Base-by-base conservation (phyloP, 1,284 basidiomycete species). In the Microbotryomycetes sp. region DNA sequence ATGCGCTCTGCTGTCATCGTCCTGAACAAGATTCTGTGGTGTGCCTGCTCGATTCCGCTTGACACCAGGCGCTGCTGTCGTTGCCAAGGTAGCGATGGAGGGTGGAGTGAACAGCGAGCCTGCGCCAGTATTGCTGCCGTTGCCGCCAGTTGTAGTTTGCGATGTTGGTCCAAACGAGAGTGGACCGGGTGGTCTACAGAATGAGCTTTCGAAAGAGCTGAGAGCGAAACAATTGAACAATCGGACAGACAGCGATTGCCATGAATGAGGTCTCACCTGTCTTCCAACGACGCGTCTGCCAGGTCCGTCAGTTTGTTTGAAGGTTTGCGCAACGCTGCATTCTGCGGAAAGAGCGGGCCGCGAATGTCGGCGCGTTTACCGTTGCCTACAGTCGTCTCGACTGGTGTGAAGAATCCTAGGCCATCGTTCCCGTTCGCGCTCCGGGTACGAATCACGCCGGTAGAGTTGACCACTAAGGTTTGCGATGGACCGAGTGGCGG, bases 151-250 rank as follows among this genome's bases (percentile, higher is more conserved):
- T 18, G 9, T 9, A 9, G 18, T 18, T 9, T 9, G 35, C 9
- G 9, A 15, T 16, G 7, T 29, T 2, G 7, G 41, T 1, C 50
- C 58, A 31, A 60, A 62, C 21, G 63, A 60, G 16, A 62, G 47
- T 1, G 57, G 49, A 3, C 52, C 31, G 24, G 49, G n/a, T 4
- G 60, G 64, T 35, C 63, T 65, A n/a, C n/a, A n/a, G 57, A 65
- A 59, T 0, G 66, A 65, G 5, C 56, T 45, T 26, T 68, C 66
- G 59, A 66, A 66, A 2, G 66, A 68, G 21, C 55, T 52, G 50
- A 26, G 18, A 29, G 27, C 11, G 24, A n/a, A 11, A 18, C 24
- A 52, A 52, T 23, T 21, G 21, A 3, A 23, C 46, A 48, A 13
- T 62, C 62, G 11, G 35, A 30, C 16, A 54, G 30, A 56, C 45